Base-by-base conservation (phyloP, 2,329 filamentous ascomycete genomes). In the Penicillium olsonii region DNA sequence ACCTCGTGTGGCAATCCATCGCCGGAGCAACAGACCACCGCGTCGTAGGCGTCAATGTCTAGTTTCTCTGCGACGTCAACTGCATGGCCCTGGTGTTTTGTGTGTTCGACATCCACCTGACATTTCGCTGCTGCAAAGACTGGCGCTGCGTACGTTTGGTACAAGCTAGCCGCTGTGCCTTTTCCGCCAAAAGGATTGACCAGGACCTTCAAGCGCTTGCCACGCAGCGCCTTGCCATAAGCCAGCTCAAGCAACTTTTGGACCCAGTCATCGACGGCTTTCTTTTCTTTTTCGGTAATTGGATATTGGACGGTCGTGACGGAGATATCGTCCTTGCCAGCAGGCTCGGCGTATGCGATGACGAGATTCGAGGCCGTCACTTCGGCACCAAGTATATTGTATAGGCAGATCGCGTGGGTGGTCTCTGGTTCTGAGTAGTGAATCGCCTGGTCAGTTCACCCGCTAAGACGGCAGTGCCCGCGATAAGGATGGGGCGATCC, bases 1-100 rank as follows among this genome's bases (percentile, higher is more conserved):
- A 96, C 87, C 71, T 99, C 94, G 67, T 96, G 87, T 0, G 90
- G 87, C 33, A 96, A 78, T 9, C 94, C 94, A 62, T 99, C 94
- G 4, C 94, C 94, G 0, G 92, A 96, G 66, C 90, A 94, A 54
- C 90, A 89, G 20, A 92, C 84, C 12, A 97, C 81, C 8, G 91
- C 87, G 72, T 99, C 94, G 69, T 85, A 96, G 2, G 80, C 82
- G 40, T 91, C 82, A 22, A 94, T 79, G 64, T 96, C 88, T 41
- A 96, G 72, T 35, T 84, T 79, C 65, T 88, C 79, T 10, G 84
- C 85, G 52, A 97, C 85, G 17, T 90, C 87, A 1, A 86, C 78
- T 1, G 89, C 94, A 71, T 97, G 88, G 4, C 90, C 90, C 12
- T 80, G 76, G 64, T 86, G 81, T 34, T 78, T 80, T 1, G 95